Evolutionary conservation across 345 rosid genomes (phyloP), one percentile per base, ranked within the genome.

Genomic region (Angophora floribunda): DNA sequence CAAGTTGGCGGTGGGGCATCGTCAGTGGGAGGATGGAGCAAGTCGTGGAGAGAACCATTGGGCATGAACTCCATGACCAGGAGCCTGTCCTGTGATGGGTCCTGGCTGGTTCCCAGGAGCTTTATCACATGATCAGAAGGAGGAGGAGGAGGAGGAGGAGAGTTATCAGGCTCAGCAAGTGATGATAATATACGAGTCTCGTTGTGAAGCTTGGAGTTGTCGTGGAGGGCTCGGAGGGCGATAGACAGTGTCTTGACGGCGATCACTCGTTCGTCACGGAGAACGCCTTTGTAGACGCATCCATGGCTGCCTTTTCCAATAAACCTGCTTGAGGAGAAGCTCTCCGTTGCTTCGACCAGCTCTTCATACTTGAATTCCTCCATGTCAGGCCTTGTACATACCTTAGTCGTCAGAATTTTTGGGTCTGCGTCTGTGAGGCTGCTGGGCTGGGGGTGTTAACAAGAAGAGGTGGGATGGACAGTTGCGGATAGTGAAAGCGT

Each of bases 241-340:
- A 86, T 15, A 11, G 92, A 91, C 5, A 95, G 87, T 88, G 91
- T 90, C 87, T 96, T 95, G n/a, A 96, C 85, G 1, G 99, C 98
- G 5, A 95, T 93, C 87, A 82, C 70, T 88, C 87, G 41, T 28
- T 92, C 85, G 22, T 88, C 61, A 11, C 85, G 70, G 67, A 95
- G 91, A 78, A 86, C 51, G 5, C 89, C 97, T 90, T 90, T 88
- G 63, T 93, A 95, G 36, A 96, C 92, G 4, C 93, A 91, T 45
- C 98, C 98, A 70, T 96, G 99, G 91, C 99, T 96, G 51, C 99
- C 98, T 93, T 91, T 95, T 15, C 99, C 99, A 9, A 96, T 78
- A 85, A 96, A 94, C 4, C 85, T 91, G 2, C 95, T 92, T 1
- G 92, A 92, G 70, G 95, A 95, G 94, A 97, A 97, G 45, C 88